Conservation (phyloP, 2,329 filamentous ascomycete species). For the Fusarium buharicum region DNA sequence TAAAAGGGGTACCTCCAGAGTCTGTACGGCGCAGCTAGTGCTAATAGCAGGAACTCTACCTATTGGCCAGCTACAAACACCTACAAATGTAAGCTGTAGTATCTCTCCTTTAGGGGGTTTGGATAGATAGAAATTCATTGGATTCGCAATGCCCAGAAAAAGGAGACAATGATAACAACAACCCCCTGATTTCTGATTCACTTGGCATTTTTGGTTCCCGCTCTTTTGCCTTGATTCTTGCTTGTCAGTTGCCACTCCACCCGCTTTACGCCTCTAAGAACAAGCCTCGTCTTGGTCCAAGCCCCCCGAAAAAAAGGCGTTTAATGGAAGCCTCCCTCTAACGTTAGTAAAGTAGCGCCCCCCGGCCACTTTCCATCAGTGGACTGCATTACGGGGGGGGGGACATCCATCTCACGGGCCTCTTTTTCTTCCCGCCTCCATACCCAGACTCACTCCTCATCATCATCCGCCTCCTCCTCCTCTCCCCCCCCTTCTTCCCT, state of each 20-base stretch:
- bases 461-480: slow-evolving; percentile 4
- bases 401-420: slow-evolving; percentile 14
- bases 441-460: slow-evolving; percentile 9
- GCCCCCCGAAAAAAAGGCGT: slow-evolving; percentile 8
- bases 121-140: not conserved
- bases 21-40: slow-evolving; percentile 2
- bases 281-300: slow-evolving; percentile 2
- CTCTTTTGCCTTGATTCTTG: not conserved
- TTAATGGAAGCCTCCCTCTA: slow-evolving; percentile 21
- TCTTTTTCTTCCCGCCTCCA: slow-evolving; percentile 26
- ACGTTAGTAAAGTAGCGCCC: slow-evolving; percentile 4
- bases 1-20: slow-evolving; percentile 1
- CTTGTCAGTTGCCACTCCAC: slow-evolving; percentile 16
- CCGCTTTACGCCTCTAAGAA: not conserved
- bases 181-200: slow-evolving; percentile 21
- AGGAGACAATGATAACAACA: slow-evolving; percentile 1
- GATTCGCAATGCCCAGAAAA: slow-evolving; percentile 9
- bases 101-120: too few species aligned
- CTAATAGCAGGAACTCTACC: slow-evolving; percentile 9
- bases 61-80: not conserved
- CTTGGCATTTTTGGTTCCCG: slow-evolving; percentile 17
- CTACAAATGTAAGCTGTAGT: not conserved
- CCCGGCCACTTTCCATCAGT: slow-evolving; percentile 8
- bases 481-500: not conserved
- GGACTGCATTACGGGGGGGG: too few species aligned